phyloP scores from a whole-genome alignment of 2,329 filamentous ascomycete genomes.

The Fusarium sp. region DNA sequence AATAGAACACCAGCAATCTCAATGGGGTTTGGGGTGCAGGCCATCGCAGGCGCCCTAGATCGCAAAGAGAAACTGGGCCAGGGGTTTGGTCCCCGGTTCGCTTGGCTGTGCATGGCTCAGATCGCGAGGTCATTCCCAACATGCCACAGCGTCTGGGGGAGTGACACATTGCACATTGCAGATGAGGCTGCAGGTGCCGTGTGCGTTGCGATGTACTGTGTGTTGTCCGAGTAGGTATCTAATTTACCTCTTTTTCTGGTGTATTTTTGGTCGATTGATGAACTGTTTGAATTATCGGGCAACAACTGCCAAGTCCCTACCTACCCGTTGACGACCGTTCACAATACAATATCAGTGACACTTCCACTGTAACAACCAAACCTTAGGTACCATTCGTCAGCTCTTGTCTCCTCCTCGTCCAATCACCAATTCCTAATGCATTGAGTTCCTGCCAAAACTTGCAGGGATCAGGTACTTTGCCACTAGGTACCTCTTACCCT shows the following conservation, averaged over 20 bases:
- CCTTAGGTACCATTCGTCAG: slow-evolving; percentile 10
- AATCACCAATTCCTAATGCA: slow-evolving; percentile 9
- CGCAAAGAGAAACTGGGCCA: background rate
- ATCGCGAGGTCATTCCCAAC: slow-evolving; percentile 4
- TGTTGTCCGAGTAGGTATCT: background rate
- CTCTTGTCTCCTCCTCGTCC: slow-evolving; percentile 3
- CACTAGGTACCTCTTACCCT: slow-evolving; percentile 31
- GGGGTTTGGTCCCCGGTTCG: slow-evolving; percentile 12
- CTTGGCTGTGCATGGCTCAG: slow-evolving; percentile 4
- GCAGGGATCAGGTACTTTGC: slow-evolving; percentile 29
- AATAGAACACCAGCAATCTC: slow-evolving; percentile 33
- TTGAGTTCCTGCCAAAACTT: slow-evolving; percentile 8
- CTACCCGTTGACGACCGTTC: background rate
- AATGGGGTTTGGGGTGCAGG: slow-evolving; percentile 28
- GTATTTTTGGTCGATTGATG: background rate
- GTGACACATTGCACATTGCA: background rate
- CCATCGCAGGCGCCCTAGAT: slow-evolving; percentile 23
- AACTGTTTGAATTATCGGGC: background rate
- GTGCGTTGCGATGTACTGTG: background rate
- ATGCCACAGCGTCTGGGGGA: background rate
- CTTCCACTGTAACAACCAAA: slow-evolving; percentile 2
- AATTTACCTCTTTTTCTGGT: background rate
- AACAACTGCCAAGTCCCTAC: too few species aligned
- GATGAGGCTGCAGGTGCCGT: slow-evolving; percentile 12
- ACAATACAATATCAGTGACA: background rate